A percentile compares a stretch with the other conserved stretches of the same genome.
phyloP scores from a whole-genome alignment of 1,284 basidiomycete species.

The Papiliotrema terrestris region DNA sequence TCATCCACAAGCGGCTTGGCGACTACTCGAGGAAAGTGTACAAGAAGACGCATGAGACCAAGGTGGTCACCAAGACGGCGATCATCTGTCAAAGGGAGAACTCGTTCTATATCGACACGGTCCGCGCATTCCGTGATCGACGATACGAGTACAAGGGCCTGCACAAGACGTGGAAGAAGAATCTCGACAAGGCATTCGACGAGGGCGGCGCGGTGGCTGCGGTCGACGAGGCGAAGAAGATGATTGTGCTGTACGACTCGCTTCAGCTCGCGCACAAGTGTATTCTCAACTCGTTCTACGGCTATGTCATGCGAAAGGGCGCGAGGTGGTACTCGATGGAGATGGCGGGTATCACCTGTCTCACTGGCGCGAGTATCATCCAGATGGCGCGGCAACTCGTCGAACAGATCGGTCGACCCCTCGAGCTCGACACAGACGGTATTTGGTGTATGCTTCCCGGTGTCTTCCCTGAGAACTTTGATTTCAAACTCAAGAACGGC shows the following conservation, averaged over 20 bases:
- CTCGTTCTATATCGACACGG: constrained; percentile 99
- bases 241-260: constrained; percentile 99
- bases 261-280: constrained; percentile 99
- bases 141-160: constrained; percentile 99
- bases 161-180: constrained; percentile 99
- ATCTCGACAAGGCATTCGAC: constrained; percentile 70
- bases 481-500: constrained; percentile 83
- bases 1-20: constrained; percentile 93
- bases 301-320: constrained; percentile 99
- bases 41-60: constrained; percentile 98
- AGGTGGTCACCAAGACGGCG: constrained; percentile 86
- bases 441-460: constrained; percentile 99
- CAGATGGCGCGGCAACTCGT: constrained; percentile 99
- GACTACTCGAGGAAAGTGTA: constrained; percentile 99
- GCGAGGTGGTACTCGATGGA: constrained; percentile 99
- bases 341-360: constrained; percentile 99
- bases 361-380: constrained; percentile 98
- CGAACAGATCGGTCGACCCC: constrained; percentile 93
- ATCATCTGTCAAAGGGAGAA: constrained; percentile 99
- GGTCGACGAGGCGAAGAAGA: constrained; percentile 95
- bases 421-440: constrained; percentile 98
- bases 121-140: constrained; percentile 93
- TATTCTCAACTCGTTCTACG: constrained; percentile 99
- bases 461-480: constrained; percentile 97
- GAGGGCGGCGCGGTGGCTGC: constrained; percentile 73